Percentiles rank a stretch among this genome's conserved stretches.
These are phyloP conservation scores for Populus hybrid DNA, from an alignment of 441 rosid species.

Conservation along the genomic window DNA sequence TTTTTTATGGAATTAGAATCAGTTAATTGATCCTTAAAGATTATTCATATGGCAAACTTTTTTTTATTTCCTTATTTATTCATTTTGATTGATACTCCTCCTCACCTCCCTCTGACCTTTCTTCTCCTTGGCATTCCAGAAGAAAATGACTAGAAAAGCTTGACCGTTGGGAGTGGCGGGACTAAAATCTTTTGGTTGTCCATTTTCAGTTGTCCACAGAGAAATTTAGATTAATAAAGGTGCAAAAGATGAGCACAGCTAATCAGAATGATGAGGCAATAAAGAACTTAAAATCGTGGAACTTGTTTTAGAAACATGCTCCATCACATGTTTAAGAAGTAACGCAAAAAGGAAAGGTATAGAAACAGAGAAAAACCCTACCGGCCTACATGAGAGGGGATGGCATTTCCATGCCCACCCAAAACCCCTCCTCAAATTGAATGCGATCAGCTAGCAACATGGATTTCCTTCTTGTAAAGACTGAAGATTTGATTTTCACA, in stretches of 20 bases:
- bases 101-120: not conserved
- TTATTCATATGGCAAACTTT: not conserved
- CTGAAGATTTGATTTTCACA: not conserved
- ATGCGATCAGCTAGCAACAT: not conserved
- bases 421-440: not conserved
- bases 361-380: not conserved
- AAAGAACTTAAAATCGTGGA: not conserved
- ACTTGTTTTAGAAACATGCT: not conserved
- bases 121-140: not conserved
- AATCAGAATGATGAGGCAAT: not conserved
- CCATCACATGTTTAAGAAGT: not conserved
- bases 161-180: not conserved
- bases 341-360: not conserved
- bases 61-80: not conserved
- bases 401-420: not conserved
- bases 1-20: constrained; percentile 12
- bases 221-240: not conserved
- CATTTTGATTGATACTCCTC: not conserved
- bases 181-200: no score
- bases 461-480: not conserved
- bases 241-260: not conserved
- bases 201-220: not conserved
- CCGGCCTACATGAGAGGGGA: not conserved
- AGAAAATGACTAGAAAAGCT: not conserved
- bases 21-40: not conserved